Base-by-base conservation (phyloP, 2,329 filamentous ascomycete genomes). In the Mycosphaerella arachidis region DNA sequence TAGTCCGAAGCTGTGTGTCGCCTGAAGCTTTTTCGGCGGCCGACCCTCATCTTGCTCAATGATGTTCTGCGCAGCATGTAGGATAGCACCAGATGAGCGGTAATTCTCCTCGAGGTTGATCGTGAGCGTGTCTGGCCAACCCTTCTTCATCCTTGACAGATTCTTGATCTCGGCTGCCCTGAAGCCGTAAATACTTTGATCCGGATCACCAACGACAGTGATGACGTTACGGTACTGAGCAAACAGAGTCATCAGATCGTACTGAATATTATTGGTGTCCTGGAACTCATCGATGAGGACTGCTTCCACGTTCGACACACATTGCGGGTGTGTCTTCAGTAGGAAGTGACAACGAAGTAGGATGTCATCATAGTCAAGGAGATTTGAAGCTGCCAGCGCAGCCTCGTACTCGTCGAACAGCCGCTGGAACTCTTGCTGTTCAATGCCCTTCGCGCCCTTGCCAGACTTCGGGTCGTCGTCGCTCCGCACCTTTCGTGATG, bases 161-260 rank as follows among this genome's bases (percentile, higher is more conserved):
- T 97, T 99, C 72, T 88, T 88, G 67, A 93, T 91, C 73, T 99
- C 93, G 9, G 94, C 93, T 7, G 91, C 92, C 20, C 93, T 87
- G 81, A 95, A 99, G 20, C 93, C 91, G 72, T 97, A 99, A 59
- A 99, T 99, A 73, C 92, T 97, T 75, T 99, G 93, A 73, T 99
- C 94, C 0, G 94, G 93, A 72, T 99, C 93, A 35, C 93, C 94
- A 4, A 99, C 94, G 61, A 97, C 90, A 0, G 93, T 97, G 66
- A 97, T 93, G n/a, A 86, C 83, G 58, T 85, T 83, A 48, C 83
- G 81, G 24, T 81, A 77, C 61, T 91, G 86, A 1, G 92, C 91
- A 68, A 99, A 87, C 0, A 96, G 81, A 63, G 84, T 88, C 92
- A 97, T 97, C 46, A 99, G 79, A 67, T 97, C 91, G 70, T 96